These are phyloP conservation scores for Pilaira anomala DNA, from an alignment of 192 early-diverging fungal genomes.

Conservation along the genomic window DNA sequence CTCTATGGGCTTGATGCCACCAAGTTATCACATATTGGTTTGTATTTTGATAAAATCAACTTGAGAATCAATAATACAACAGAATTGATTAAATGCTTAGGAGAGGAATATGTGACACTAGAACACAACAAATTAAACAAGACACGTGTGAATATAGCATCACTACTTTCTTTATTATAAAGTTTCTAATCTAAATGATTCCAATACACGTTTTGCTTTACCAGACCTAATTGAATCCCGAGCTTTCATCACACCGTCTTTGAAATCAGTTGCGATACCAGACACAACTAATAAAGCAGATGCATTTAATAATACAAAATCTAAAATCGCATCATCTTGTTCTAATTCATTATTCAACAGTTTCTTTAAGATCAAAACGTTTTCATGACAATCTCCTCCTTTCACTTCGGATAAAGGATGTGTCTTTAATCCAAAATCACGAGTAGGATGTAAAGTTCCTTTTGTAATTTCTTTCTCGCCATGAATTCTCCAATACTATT, in stretches of 20 bases:
- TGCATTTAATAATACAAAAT: slow-evolving; percentile 92
- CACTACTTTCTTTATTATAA: neutral
- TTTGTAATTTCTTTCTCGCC: slow-evolving; percentile 57
- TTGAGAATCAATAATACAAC: no score
- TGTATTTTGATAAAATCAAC: no score
- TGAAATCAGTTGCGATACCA: slow-evolving; percentile 67
- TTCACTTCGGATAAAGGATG: slow-evolving; percentile 72
- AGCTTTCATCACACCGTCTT: slow-evolving; percentile 77
- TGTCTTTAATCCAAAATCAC: slow-evolving; percentile 81
- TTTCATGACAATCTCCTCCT: slow-evolving; percentile 66
- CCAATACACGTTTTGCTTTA: slow-evolving; percentile 59
- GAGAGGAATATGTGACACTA: no score
- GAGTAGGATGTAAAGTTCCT: slow-evolving; percentile 64
- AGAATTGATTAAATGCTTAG: no score
- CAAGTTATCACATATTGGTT: no score
- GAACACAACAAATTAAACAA: no score
- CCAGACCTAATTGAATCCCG: slow-evolving; percentile 69
- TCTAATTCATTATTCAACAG: slow-evolving; percentile 67
- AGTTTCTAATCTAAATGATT: slow-evolving; percentile 58
- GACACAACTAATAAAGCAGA: slow-evolving; percentile 82
- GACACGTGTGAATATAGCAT: no score
- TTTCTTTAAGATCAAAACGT: slow-evolving; percentile 67
- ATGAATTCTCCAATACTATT: slow-evolving; percentile 71
- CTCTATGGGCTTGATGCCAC: no score
- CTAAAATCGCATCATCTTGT: slow-evolving; percentile 65